Base-by-base conservation (phyloP, 495 filamentous ascomycete genomes). In the Tuber melanosporum region DNA sequence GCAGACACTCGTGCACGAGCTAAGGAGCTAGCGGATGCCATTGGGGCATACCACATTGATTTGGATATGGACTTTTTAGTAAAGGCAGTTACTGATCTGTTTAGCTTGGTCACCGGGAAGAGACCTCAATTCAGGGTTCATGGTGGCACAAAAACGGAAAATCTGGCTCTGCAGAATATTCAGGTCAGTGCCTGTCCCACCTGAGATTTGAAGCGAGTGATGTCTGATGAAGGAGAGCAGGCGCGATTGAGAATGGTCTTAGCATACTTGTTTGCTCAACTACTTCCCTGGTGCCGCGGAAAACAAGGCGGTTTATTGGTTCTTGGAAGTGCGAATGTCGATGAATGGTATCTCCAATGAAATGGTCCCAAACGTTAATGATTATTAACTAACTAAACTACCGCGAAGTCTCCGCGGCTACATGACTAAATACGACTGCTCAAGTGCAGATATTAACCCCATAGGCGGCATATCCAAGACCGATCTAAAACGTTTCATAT, bases 221-320 rank as follows among this genome's bases (percentile, higher is more conserved):
- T 73, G 47, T 45, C 69, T 81, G 20, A 80, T 81, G 71, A 73
- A 26, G 17, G 6, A 15, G n/a, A 19, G 36, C 46, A 82, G 82
- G 93, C 93, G 3, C 86, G 94, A 3, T 83, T 88, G 14, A 86
- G 94, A 73, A 97, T 97, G 94, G 93, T 97, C 3, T 86, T 90
- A 0, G 88, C 92, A 1, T 97, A 97, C 83, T 82, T 90, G 14
- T 93, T 93, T 84, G 91, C 90, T 0, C 90, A 91, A 72, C 81
- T 93, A 44, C 84, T 93, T 1, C 89, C 91, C 0, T 89, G 87
- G 19, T 87, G 91, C 9, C 85, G 88, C 36, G 79, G 77, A 14
- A 78, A 47, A 17, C 85, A 88, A 45, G 90, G 89, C 57, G 82
- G 86, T 20, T 85, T 94, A 1, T 85, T 94, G 20, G 91, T 93